These are phyloP conservation scores for Fusarium chaquense DNA, from an alignment of 2,329 filamentous ascomycete genomes.

Conservation along the genomic window DNA sequence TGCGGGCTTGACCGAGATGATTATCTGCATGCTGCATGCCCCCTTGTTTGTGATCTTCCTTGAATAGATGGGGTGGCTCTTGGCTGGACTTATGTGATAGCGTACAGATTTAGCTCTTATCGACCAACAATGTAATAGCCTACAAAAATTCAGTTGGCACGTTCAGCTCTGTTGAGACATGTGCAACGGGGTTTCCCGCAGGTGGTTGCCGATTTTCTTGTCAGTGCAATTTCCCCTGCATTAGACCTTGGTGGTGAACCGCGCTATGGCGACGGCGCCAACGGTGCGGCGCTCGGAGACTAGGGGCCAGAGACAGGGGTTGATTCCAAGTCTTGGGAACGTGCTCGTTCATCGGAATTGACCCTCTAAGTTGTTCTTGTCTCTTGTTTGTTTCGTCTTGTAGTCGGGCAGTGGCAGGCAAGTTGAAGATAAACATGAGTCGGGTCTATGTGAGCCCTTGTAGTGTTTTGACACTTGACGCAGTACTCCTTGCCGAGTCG, in stretches of 20 bases:
- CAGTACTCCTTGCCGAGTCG: not conserved
- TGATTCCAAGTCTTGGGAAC: slow-evolving; percentile 23
- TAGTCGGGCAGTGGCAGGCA: slow-evolving; percentile 1
- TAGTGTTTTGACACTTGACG: not conserved
- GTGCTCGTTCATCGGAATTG: not conserved
- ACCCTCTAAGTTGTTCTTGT: not conserved
- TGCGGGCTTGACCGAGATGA: not conserved
- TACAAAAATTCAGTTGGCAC: not conserved
- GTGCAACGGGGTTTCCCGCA: slow-evolving; percentile 12
- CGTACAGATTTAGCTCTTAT: not conserved
- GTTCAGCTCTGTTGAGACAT: slow-evolving; percentile 2
- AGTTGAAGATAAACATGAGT: slow-evolving; percentile 9
- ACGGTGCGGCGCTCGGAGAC: slow-evolving; percentile 45
- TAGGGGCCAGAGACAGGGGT: slow-evolving; percentile 19
- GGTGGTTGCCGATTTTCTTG: slow-evolving; percentile 10
- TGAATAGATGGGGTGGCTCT: slow-evolving; percentile 4
- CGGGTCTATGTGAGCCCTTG: slow-evolving; percentile 6
- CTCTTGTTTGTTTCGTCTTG: slow-evolving; percentile 3
- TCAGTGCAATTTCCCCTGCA: slow-evolving; percentile 46
- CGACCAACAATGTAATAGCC: not conserved
- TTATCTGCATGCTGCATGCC: slow-evolving; percentile 4
- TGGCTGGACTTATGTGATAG: not conserved
- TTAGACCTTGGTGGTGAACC: slow-evolving; percentile 44
- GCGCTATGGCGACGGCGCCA: slow-evolving; percentile 44
- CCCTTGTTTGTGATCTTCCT: slow-evolving; percentile 1